Conservation (phyloP, 2,329 filamentous ascomycete genomes). For the Curvularia spicifera region DNA sequence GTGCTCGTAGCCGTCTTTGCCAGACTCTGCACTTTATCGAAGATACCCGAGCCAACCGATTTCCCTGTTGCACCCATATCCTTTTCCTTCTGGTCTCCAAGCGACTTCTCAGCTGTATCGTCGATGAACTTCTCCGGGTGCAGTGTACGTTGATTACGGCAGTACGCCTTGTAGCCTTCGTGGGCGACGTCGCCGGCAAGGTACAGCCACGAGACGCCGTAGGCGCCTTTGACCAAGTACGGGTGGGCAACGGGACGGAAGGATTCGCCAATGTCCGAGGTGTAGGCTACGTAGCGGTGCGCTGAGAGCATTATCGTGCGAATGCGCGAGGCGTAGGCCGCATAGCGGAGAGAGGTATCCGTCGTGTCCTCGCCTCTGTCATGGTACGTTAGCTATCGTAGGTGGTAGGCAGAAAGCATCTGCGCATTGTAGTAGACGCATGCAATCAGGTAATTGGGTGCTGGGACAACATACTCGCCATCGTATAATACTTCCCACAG, state of each 20-base stretch:
- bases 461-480: slow-evolving; percentile 68
- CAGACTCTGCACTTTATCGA: slow-evolving; percentile 32
- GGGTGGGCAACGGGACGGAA: slow-evolving; percentile 94
- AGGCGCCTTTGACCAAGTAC: slow-evolving; percentile 78
- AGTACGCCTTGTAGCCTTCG: slow-evolving; percentile 95
- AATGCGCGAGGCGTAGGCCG: slow-evolving; percentile 84
- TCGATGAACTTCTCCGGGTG: slow-evolving; percentile 64
- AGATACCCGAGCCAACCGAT: slow-evolving; percentile 14
- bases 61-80: slow-evolving; percentile 43
- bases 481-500: slow-evolving; percentile 80
- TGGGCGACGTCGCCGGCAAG: slow-evolving; percentile 87
- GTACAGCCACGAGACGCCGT: slow-evolving; percentile 92
- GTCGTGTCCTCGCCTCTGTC: slow-evolving; percentile 76
- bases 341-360: slow-evolving; percentile 85
- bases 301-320: slow-evolving; percentile 87
- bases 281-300: slow-evolving; percentile 96
- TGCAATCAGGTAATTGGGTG: background rate
- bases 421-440: background rate
- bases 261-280: slow-evolving; percentile 93
- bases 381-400: slow-evolving; percentile 4
- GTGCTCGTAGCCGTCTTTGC: slow-evolving; percentile 31
- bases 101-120: slow-evolving; percentile 14
- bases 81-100: slow-evolving; percentile 42
- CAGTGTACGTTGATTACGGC: slow-evolving; percentile 78
- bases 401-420: background rate